These are phyloP conservation scores for Grammothele lineata DNA, from an alignment of 768 basidiomycete genomes.

Conservation along the genomic window DNA sequence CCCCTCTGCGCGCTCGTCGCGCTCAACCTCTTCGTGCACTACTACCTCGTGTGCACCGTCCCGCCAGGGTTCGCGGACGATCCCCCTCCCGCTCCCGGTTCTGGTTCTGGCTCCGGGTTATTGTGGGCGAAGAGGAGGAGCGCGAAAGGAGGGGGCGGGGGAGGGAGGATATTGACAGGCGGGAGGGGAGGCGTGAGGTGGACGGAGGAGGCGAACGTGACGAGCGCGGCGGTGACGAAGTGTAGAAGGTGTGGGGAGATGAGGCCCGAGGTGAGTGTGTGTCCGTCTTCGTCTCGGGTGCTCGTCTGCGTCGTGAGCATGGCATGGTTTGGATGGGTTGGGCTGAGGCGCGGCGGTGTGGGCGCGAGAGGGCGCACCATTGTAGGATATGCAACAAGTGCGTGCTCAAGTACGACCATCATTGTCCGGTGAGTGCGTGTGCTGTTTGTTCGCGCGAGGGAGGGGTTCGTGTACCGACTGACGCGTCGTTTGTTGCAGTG, in stretches of 20 bases:
- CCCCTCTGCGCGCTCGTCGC: conserved; percentile 75
- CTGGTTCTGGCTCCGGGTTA: conserved; percentile 50
- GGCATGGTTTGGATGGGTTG: not conserved
- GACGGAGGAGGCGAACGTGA: conserved; percentile 46
- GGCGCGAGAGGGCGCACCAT: conserved; percentile 81
- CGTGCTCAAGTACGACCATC: conserved; percentile 87
- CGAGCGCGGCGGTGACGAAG: conserved; percentile 49
- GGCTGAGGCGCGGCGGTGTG: conserved; percentile 15
- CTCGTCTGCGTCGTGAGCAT: not conserved
- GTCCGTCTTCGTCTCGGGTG: not conserved
- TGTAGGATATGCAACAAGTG: conserved; percentile 90
- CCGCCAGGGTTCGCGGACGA: conserved; percentile 79
- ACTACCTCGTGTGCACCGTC: conserved; percentile 80
- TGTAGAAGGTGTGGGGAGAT: conserved; percentile 66
- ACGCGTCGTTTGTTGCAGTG: too few species aligned
- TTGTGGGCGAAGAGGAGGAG: conserved; percentile 51
- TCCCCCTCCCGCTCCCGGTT: conserved; percentile 37
- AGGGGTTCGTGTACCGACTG: too few species aligned
- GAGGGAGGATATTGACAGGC: too few species aligned
- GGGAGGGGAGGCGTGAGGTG: conserved; percentile 44
- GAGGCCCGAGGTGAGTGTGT: conserved; percentile 70
- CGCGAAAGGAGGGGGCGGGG: too few species aligned
- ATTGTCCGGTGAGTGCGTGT: conserved; percentile 72
- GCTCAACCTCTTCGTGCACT: conserved; percentile 74
- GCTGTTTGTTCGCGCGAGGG: not conserved